phyloP scores from a whole-genome alignment of 1,284 basidiomycete genomes.

The Rhodotorula sp. region DNA sequence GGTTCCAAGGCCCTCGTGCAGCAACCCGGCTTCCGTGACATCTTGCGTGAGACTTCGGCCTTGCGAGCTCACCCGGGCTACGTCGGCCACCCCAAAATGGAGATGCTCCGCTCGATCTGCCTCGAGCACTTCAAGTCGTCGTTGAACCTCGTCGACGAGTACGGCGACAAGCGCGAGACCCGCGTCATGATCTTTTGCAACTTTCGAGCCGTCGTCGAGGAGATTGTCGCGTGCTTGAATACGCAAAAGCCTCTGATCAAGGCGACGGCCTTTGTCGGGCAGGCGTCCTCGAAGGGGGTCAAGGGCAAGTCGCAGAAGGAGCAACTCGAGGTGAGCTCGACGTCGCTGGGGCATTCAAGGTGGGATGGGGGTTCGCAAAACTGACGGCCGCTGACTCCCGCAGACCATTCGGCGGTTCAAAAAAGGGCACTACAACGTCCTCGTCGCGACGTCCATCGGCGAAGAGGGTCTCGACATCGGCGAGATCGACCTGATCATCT shows the following conservation, averaged over 20 bases:
- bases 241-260: constrained; percentile 73
- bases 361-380: neutral
- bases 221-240: constrained; percentile 66
- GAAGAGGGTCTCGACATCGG: constrained; percentile 99
- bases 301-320: constrained; percentile 88
- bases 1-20: constrained; percentile 44
- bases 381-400: neutral
- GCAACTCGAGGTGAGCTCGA: constrained; percentile 68
- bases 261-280: constrained; percentile 84
- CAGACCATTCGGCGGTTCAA: constrained; percentile 85
- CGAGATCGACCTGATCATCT: constrained; percentile 94
- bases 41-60: constrained; percentile 47
- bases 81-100: constrained; percentile 84
- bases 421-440: constrained; percentile 78
- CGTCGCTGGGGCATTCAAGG: neutral
- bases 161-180: constrained; percentile 32
- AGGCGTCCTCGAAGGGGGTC: constrained; percentile 79
- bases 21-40: constrained; percentile 49
- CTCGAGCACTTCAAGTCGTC: constrained; percentile 73
- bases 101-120: constrained; percentile 69
- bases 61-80: constrained; percentile 26
- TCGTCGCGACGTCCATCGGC: constrained; percentile 95
- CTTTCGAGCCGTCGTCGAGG: constrained; percentile 82
- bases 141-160: constrained; percentile 54
- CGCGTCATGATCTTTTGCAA: constrained; percentile 94